These are phyloP conservation scores for Annona cherimola DNA, from an alignment of 164 flowering plant species.

Conservation along the genomic window DNA sequence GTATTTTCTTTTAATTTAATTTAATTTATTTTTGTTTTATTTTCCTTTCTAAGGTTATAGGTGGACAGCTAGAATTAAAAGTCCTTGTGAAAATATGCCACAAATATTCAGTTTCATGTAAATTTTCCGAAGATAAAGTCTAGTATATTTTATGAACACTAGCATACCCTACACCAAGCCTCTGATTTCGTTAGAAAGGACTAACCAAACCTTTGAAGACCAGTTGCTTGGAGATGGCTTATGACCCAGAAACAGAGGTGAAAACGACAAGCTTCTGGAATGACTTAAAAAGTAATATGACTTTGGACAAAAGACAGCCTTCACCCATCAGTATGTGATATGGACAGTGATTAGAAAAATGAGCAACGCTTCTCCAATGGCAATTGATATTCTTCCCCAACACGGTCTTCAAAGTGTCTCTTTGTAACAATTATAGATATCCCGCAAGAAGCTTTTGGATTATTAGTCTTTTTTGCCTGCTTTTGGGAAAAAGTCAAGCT, in stretches of 20 bases:
- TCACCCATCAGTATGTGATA: too few species aligned
- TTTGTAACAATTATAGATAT: not conserved
- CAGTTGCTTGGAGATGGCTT: slow-evolving; percentile 12
- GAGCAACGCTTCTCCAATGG: not conserved
- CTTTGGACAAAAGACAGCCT: not conserved
- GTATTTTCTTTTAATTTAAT: not conserved
- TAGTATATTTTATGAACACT: not conserved
- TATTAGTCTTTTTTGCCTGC: not conserved
- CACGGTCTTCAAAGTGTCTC: too few species aligned
- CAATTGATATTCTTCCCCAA: too few species aligned
- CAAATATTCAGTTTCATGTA: not conserved
- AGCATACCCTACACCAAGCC: not conserved
- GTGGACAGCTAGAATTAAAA: not conserved
- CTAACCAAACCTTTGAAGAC: not conserved
- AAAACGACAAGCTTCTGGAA: not conserved
- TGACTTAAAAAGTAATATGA: not conserved
- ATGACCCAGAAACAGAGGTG: not conserved
- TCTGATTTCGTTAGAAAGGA: not conserved
- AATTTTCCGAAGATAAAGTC: not conserved
- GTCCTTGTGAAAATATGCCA: not conserved
- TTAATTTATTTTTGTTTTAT: not conserved
- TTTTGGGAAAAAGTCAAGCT: slow-evolving; percentile 1
- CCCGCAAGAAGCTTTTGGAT: not conserved
- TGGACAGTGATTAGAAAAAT: not conserved
- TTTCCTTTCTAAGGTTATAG: not conserved